Percentiles rank a stretch among this genome's conserved stretches.
Evolutionary conservation across 1,284 basidiomycete species (phyloP).

Genomic region (Heliocybe sulcata): DNA sequence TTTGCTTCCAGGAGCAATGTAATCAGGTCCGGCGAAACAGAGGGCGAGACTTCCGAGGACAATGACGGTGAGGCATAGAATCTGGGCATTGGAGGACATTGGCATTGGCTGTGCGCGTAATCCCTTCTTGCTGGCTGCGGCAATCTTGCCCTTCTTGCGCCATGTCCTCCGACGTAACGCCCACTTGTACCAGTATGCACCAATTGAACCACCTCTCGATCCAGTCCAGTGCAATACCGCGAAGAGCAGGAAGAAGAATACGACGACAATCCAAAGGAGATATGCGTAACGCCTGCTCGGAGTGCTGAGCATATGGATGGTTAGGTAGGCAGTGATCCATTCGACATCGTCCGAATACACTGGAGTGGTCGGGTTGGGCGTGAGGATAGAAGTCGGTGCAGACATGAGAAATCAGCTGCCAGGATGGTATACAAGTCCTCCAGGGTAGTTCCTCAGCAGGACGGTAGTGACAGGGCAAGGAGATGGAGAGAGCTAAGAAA

Average conservation of each 20-base stretch:
- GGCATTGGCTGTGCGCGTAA: conserved; percentile 37
- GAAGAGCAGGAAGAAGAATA: conserved; percentile 30
- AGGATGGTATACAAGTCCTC: neutral
- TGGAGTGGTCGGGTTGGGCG: conserved; percentile 38
- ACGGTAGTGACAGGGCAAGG: too few species aligned
- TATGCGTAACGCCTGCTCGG: conserved; percentile 49
- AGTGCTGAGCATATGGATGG: conserved; percentile 42
- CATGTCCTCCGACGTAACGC: conserved; percentile 44
- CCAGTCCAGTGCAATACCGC: conserved; percentile 34
- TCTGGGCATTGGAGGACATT: conserved; percentile 56
- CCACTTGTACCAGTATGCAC: conserved; percentile 49
- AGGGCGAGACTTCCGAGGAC: conserved; percentile 36
- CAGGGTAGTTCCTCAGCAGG: too few species aligned
- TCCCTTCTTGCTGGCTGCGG: conserved; percentile 14
- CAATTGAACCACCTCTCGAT: conserved; percentile 31
- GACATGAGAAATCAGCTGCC: neutral
- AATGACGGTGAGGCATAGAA: conserved; percentile 40
- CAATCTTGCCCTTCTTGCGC: conserved; percentile 25
- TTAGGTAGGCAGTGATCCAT: conserved; percentile 51
- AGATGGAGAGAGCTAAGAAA: neutral
- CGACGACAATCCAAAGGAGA: conserved; percentile 44
- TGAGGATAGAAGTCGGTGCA: neutral
- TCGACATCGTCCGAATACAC: conserved; percentile 34
- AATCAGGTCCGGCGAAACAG: conserved; percentile 66
- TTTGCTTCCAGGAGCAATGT: conserved; percentile 50